phyloP scores from a whole-genome alignment of 257 asterid species.

The Solanum paucissectum region DNA sequence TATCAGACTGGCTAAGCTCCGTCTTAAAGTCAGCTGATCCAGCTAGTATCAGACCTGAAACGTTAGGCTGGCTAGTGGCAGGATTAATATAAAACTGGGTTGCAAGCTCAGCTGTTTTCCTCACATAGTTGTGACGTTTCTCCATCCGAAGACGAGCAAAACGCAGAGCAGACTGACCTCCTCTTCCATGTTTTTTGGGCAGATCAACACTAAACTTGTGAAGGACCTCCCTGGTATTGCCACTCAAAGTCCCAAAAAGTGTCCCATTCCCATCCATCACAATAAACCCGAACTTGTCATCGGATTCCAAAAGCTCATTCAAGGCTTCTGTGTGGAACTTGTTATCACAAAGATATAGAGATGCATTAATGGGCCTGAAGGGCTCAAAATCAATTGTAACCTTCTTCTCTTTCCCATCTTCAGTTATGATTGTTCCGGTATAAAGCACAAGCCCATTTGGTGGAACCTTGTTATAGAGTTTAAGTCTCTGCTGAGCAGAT shows the following conservation, averaged over 20 bases:
- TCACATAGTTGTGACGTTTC: slow-evolving; percentile 33
- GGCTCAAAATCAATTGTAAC: slow-evolving; percentile 36
- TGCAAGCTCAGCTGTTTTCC: slow-evolving; percentile 28
- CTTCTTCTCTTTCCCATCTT: slow-evolving; percentile 35
- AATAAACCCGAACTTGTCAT: slow-evolving; percentile 26
- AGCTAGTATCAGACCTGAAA: slow-evolving; percentile 27
- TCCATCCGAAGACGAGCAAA: slow-evolving; percentile 38
- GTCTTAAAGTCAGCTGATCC: slow-evolving; percentile 41
- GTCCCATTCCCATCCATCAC: slow-evolving; percentile 39
- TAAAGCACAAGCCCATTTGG: slow-evolving; percentile 32
- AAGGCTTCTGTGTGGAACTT: slow-evolving; percentile 27
- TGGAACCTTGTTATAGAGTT: slow-evolving; percentile 31
- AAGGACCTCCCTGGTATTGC: slow-evolving; percentile 32
- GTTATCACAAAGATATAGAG: slow-evolving; percentile 29
- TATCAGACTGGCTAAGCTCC: slow-evolving; percentile 24
- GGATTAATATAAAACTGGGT: slow-evolving; percentile 29
- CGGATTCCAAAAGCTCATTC: slow-evolving; percentile 24
- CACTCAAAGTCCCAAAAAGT: slow-evolving; percentile 32
- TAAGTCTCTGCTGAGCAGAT: slow-evolving; percentile 32
- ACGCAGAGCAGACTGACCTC: slow-evolving; percentile 34
- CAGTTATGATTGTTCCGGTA: slow-evolving; percentile 33
- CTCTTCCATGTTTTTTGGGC: slow-evolving; percentile 38
- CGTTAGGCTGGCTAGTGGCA: slow-evolving; percentile 26
- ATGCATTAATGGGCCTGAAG: slow-evolving; percentile 28
- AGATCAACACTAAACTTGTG: slow-evolving; percentile 31